These are phyloP conservation scores for Butyriboletus loyo DNA, from an alignment of 768 basidiomycete species.

Conservation along the genomic window DNA sequence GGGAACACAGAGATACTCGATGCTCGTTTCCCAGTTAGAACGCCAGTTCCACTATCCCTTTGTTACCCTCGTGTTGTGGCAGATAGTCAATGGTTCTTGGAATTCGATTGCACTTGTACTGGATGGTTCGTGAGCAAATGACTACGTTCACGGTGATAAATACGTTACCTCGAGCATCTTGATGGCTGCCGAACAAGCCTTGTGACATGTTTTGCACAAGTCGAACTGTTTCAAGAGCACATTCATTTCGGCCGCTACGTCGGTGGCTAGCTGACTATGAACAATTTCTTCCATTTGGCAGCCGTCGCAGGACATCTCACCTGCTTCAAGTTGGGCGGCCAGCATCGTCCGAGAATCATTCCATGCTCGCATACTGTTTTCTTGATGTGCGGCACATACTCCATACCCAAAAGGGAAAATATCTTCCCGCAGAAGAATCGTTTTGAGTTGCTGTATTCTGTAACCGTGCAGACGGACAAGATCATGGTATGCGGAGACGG, in stretches of 20 bases:
- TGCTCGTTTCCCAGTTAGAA: conserved; percentile 3
- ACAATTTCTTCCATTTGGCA: neutral
- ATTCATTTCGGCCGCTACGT: conserved; percentile 67
- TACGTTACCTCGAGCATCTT: conserved; percentile 63
- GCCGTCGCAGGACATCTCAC: conserved; percentile 28
- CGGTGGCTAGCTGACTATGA: conserved; percentile 45
- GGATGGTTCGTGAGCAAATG: conserved; percentile 7
- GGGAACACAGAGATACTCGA: neutral
- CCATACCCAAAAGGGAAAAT: conserved; percentile 77
- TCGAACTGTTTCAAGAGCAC: conserved; percentile 43
- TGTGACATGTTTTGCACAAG: conserved; percentile 51
- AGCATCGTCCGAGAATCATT: conserved; percentile 46
- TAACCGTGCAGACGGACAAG: conserved; percentile 57
- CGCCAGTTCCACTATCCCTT: neutral
- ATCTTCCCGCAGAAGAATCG: conserved; percentile 53
- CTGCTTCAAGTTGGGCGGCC: conserved; percentile 49
- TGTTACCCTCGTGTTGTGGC: conserved; percentile 26
- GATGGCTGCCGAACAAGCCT: conserved; percentile 61
- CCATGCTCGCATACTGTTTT: conserved; percentile 47
- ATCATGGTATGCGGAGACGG: conserved; percentile 60
- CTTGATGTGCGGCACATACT: conserved; percentile 50
- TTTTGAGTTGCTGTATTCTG: conserved; percentile 51
- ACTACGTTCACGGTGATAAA: neutral
- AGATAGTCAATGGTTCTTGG: conserved; percentile 51
- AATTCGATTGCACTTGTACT: conserved; percentile 65